Evolutionary conservation across 1,139 yeast species (phyloP).

Genomic region (Nadsonia commutata): DNA sequence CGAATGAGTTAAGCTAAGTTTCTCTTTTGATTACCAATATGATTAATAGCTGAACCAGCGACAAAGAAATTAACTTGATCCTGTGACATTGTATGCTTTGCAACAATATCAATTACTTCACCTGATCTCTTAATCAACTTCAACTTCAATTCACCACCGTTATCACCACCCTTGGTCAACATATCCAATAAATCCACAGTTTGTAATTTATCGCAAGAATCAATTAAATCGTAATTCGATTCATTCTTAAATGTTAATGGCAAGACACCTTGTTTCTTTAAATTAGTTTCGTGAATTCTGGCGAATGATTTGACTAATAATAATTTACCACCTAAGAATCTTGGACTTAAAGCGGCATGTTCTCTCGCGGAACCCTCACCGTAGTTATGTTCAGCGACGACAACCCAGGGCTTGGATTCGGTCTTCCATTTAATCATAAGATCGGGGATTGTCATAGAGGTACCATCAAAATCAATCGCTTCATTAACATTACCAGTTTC

Average conservation of each 20-base stretch:
- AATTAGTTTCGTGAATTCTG: slow-evolving; percentile 88
- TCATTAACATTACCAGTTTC: slow-evolving; percentile 93
- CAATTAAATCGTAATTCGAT: slow-evolving; percentile 74
- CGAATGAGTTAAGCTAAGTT: too few species aligned
- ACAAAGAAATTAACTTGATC: slow-evolving; percentile 93
- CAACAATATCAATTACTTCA: slow-evolving; percentile 47
- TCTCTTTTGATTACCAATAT: slow-evolving; percentile 45
- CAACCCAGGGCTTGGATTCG: slow-evolving; percentile 86
- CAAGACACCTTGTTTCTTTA: slow-evolving; percentile 94
- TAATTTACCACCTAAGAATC: slow-evolving; percentile 97
- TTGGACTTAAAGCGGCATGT: slow-evolving; percentile 99
- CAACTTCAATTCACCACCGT: slow-evolving; percentile 66
- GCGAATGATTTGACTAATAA: slow-evolving; percentile 96
- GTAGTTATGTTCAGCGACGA: slow-evolving; percentile 95
- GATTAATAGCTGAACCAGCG: slow-evolving; percentile 93
- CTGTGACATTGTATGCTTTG: slow-evolving; percentile 91
- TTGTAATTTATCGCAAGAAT: slow-evolving; percentile 63
- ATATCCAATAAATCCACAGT: slow-evolving; percentile 68
- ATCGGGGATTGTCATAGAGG: slow-evolving; percentile 69
- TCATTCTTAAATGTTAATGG: slow-evolving; percentile 86
- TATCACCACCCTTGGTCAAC: slow-evolving; percentile 68
- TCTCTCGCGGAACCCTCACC: slow-evolving; percentile 99
- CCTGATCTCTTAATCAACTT: slow-evolving; percentile 62
- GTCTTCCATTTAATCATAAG: slow-evolving; percentile 91
- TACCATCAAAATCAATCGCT: slow-evolving; percentile 79